Evolutionary conservation across 2,329 filamentous ascomycete genomes (phyloP).

Genomic region (Fusarium stilboides): DNA sequence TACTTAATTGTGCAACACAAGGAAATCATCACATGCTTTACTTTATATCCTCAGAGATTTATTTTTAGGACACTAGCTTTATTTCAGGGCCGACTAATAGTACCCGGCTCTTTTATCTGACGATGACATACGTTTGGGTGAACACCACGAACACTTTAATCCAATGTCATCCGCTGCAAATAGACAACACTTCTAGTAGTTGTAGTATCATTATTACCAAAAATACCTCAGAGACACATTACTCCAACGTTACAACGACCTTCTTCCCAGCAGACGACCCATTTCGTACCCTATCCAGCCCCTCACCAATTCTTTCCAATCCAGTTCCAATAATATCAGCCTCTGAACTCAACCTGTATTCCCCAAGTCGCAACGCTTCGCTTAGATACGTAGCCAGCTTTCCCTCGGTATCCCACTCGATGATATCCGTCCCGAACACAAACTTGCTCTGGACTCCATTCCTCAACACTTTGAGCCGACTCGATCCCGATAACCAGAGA

Average conservation of each 20-base stretch:
- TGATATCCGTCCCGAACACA: constrained; percentile 10
- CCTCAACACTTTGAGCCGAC: neutral
- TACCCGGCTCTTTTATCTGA: too few species aligned
- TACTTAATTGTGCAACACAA: too few species aligned
- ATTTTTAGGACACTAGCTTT: too few species aligned
- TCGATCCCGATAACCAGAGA: constrained; percentile 4
- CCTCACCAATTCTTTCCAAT: neutral
- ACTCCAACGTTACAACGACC: neutral
- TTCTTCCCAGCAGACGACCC: neutral
- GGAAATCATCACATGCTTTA: too few species aligned
- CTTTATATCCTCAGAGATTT: too few species aligned
- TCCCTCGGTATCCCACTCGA: neutral
- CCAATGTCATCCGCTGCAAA: too few species aligned
- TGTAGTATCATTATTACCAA: too few species aligned
- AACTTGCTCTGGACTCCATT: constrained; percentile 18
- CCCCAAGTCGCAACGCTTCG: neutral
- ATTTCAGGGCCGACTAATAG: too few species aligned
- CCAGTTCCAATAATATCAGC: neutral
- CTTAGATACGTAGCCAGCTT: neutral
- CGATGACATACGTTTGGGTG: too few species aligned
- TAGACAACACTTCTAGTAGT: too few species aligned
- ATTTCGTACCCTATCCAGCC: neutral
- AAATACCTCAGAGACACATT: neutral
- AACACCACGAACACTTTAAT: too few species aligned
- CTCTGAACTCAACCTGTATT: neutral